A percentile compares a stretch with the other conserved stretches of the same genome.
Conservation (phyloP, 2,329 filamentous ascomycete genomes). For the Esteya vermicola region DNA sequence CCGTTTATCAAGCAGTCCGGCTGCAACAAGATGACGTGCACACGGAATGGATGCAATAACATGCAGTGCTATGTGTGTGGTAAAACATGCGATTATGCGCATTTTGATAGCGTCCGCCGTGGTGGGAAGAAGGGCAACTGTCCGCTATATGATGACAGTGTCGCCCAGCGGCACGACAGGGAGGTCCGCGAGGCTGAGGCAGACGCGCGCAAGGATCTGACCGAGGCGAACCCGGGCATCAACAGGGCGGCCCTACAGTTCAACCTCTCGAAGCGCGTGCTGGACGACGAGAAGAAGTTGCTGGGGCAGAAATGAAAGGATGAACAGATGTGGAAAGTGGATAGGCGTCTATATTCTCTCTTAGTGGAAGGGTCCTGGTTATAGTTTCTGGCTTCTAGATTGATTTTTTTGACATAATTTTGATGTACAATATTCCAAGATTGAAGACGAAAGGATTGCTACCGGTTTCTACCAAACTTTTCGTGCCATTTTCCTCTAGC, state of each 20-base stretch:
- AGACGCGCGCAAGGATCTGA: constrained; percentile 37
- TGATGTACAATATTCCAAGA: background rate
- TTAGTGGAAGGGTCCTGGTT: background rate
- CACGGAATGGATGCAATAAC: constrained; percentile 33
- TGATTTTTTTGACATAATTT: background rate
- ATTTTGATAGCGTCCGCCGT: constrained; percentile 45
- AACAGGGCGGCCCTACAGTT: constrained; percentile 42
- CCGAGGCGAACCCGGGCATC: constrained; percentile 46
- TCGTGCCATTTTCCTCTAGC: constrained; percentile 45
- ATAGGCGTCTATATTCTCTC: too few species aligned
- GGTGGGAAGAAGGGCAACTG: constrained; percentile 43
- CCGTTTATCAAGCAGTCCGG: constrained; percentile 66
- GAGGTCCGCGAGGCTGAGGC: constrained; percentile 51
- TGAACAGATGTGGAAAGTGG: too few species aligned
- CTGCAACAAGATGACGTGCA: constrained; percentile 75
- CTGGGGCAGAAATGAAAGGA: background rate
- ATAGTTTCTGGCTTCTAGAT: background rate
- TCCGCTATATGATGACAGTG: constrained; percentile 55
- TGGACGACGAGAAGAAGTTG: constrained; percentile 24
- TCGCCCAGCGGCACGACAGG: constrained; percentile 42
- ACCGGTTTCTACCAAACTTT: constrained; percentile 36
- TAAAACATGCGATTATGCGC: constrained; percentile 49
- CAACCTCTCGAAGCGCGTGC: constrained; percentile 39
- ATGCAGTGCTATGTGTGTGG: constrained; percentile 60
- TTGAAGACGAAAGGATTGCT: background rate